Conservation (phyloP, 306 rosid genomes). For the Corylus americana region DNA sequence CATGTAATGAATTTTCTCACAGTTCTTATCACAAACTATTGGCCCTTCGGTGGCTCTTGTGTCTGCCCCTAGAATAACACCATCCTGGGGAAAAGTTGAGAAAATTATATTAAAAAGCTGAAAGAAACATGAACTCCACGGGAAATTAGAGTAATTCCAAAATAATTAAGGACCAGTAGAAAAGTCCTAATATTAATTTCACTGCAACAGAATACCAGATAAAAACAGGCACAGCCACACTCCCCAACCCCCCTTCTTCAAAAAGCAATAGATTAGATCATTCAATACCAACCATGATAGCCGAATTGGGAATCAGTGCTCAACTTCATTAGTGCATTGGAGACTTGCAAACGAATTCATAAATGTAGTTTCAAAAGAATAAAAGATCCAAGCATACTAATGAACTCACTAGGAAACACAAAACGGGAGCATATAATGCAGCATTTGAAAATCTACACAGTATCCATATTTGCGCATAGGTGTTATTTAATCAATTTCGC, state of each 20-base stretch:
- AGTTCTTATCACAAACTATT: constrained; percentile 54
- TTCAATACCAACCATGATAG: too few species aligned
- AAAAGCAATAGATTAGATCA: background rate
- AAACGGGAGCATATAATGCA: background rate
- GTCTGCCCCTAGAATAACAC: constrained; percentile 65
- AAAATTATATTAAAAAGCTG: background rate
- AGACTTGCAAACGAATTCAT: background rate
- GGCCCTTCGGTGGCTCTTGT: constrained; percentile 63
- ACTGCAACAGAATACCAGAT: background rate
- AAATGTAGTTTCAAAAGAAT: background rate
- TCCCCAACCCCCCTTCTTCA: background rate
- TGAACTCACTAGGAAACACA: too few species aligned
- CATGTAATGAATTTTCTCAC: constrained; percentile 64
- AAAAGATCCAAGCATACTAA: background rate
- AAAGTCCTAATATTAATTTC: background rate
- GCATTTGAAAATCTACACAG: background rate
- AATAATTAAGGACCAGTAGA: background rate
- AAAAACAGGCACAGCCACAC: background rate
- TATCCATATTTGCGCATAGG: background rate
- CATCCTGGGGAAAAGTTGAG: constrained; percentile 39
- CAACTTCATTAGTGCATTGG: too few species aligned
- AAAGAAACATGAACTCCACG: background rate
- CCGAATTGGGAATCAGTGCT: background rate
- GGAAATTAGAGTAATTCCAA: background rate
- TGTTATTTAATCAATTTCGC: background rate